Evolutionary conservation across 371 early-diverging fungal species (phyloP).

Genomic region (Zychaea mexicana): DNA sequence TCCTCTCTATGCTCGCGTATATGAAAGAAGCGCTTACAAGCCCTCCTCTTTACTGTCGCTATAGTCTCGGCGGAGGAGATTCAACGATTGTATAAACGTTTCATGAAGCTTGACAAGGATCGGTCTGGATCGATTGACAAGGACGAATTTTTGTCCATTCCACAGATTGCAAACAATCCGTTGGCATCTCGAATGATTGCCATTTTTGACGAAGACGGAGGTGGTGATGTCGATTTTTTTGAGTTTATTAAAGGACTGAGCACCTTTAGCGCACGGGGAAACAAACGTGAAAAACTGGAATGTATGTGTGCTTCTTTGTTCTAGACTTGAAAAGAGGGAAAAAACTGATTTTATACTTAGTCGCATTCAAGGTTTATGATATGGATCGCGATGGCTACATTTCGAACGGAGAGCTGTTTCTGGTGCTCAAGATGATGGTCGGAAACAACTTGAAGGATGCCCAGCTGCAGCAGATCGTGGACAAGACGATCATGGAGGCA

Average conservation of each 20-base stretch:
- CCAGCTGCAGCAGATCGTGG: constrained; percentile 98
- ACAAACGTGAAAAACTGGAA: constrained; percentile 88
- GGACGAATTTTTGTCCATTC: constrained; percentile 93
- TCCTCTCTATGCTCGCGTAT: no score
- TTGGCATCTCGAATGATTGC: constrained; percentile 92
- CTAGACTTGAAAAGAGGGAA: background rate
- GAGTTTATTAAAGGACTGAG: constrained; percentile 94
- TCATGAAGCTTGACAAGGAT: constrained; percentile 96
- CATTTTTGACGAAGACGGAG: constrained; percentile 95
- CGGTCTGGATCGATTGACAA: constrained; percentile 92
- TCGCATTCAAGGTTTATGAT: constrained; percentile 98
- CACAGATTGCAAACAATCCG: constrained; percentile 96
- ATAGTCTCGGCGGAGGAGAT: constrained; percentile 91
- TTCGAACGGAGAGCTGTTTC: constrained; percentile 95
- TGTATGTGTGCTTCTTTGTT: no score
- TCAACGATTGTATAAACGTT: constrained; percentile 95
- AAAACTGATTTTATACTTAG: constrained; percentile 37
- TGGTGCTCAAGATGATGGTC: constrained; percentile 98
- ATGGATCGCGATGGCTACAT: constrained; percentile 98
- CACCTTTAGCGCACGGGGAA: constrained; percentile 91
- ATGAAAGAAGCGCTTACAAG: background rate
- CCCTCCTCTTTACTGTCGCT: background rate
- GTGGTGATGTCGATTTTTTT: constrained; percentile 97
- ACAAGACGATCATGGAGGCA: constrained; percentile 98
- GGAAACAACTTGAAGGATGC: constrained; percentile 92